Conservation (phyloP, 179 eudicot species). For the Beta corolliflora region DNA sequence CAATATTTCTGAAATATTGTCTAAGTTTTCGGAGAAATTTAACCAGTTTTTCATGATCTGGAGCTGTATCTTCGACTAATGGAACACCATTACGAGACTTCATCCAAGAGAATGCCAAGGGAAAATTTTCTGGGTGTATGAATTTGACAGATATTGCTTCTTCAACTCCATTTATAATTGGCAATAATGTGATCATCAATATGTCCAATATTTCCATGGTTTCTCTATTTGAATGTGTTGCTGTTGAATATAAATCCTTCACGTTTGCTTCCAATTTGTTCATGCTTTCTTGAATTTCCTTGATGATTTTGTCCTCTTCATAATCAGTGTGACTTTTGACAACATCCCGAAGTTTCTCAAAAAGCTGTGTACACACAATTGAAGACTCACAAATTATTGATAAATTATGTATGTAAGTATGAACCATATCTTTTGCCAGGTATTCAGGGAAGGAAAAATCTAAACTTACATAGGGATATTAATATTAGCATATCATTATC, state of each 20-base stretch:
- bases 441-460: no score
- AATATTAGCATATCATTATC: no score
- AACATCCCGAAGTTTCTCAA: slow-evolving; percentile 30
- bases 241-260: slow-evolving; percentile 13
- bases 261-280: slow-evolving; percentile 32
- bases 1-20: slow-evolving; percentile 23
- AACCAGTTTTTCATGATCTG: slow-evolving; percentile 34
- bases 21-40: slow-evolving; percentile 30
- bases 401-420: background rate
- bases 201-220: slow-evolving; percentile 33
- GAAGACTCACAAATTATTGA: background rate
- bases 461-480: no score
- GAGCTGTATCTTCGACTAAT: slow-evolving; percentile 31
- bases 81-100: slow-evolving; percentile 17
- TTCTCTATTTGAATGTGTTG: background rate
- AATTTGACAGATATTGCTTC: slow-evolving; percentile 35
- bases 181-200: slow-evolving; percentile 31
- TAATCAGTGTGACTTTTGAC: slow-evolving; percentile 18
- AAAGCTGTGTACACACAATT: slow-evolving; percentile 19
- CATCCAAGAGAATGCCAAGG: slow-evolving; percentile 38
- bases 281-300: slow-evolving; percentile 33
- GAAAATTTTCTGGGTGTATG: slow-evolving; percentile 25
- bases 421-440: no score
- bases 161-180: slow-evolving; percentile 30
- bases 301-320: slow-evolving; percentile 28